phyloP scores from a whole-genome alignment of 768 basidiomycete genomes.

The Collybiopsis luxurians region DNA sequence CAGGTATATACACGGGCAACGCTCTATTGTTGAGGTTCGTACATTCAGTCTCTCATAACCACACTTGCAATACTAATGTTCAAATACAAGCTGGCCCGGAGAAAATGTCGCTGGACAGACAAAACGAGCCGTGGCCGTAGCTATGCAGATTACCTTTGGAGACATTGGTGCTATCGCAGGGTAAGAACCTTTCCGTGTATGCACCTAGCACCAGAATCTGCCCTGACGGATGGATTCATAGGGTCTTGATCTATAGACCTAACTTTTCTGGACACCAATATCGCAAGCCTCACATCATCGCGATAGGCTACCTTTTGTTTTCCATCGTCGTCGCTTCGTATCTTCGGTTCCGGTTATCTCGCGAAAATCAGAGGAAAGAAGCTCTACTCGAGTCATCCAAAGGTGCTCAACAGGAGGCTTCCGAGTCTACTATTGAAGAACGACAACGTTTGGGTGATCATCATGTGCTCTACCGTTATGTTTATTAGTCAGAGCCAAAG shows the following conservation, averaged over 20 bases:
- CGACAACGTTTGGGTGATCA: conserved; percentile 36
- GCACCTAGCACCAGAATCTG: no score
- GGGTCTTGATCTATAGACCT: conserved; percentile 56
- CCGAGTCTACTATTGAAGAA: conserved; percentile 10
- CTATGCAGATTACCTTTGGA: conserved; percentile 63
- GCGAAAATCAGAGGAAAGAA: conserved; percentile 48
- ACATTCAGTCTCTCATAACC: neutral
- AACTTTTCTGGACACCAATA: conserved; percentile 42
- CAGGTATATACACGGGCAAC: conserved; percentile 57
- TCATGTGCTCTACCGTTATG: conserved; percentile 38
- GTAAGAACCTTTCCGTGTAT: no score
- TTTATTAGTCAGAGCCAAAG: conserved; percentile 19
- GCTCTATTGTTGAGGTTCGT: conserved; percentile 39
- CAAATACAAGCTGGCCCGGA: conserved; percentile 46
- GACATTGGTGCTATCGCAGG: conserved; percentile 51
- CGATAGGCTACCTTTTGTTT: conserved; percentile 58
- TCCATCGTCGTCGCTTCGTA: conserved; percentile 39
- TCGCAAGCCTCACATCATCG: conserved; percentile 54
- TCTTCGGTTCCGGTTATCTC: conserved; percentile 46
- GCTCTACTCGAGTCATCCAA: conserved; percentile 11
- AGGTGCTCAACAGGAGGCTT: neutral
- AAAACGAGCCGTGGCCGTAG: conserved; percentile 59
- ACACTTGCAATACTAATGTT: neutral
- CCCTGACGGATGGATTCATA: conserved; percentile 10
- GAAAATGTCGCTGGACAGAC: conserved; percentile 72